phyloP scores from a whole-genome alignment of 306 rosid species.

The Neltuma alba region DNA sequence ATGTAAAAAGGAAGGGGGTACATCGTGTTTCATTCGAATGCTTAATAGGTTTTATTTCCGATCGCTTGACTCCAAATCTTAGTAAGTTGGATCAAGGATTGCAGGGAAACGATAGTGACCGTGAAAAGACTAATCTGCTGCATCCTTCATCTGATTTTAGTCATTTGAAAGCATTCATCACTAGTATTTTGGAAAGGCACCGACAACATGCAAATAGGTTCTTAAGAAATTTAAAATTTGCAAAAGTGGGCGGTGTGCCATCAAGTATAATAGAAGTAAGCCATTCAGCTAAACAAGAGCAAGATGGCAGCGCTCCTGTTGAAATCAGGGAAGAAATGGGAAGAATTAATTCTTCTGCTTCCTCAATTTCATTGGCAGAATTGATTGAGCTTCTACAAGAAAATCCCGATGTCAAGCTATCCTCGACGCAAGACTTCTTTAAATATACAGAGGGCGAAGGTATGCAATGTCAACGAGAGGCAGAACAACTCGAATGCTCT shows the following conservation, averaged over 20 bases:
- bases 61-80: conserved; percentile 63
- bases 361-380: background rate
- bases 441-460: conserved; percentile 97
- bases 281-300: conserved; percentile 57
- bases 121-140: conserved; percentile 37
- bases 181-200: conserved; percentile 65
- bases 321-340: conserved; percentile 60
- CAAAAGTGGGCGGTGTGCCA: conserved; percentile 81
- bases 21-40: conserved; percentile 65
- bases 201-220: conserved; percentile 67
- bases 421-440: conserved; percentile 89
- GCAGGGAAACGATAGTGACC: conserved; percentile 40
- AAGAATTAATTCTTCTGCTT: conserved; percentile 24
- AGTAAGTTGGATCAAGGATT: conserved; percentile 58
- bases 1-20: conserved; percentile 52
- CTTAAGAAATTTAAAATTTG: conserved; percentile 81
- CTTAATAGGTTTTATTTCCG: conserved; percentile 70
- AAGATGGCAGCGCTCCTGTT: conserved; percentile 47
- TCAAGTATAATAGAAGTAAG: conserved; percentile 62
- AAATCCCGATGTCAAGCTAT: conserved; percentile 86
- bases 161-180: conserved; percentile 56
- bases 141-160: conserved; percentile 45
- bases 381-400: conserved; percentile 39
- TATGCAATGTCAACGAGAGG: conserved; percentile 40
- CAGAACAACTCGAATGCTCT: conserved; percentile 3